Percentiles rank a stretch among this genome's conserved stretches.
Evolutionary conservation across 192 early-diverging fungal genomes (phyloP).

Genomic region (Chytriomyces hyalinus): DNA sequence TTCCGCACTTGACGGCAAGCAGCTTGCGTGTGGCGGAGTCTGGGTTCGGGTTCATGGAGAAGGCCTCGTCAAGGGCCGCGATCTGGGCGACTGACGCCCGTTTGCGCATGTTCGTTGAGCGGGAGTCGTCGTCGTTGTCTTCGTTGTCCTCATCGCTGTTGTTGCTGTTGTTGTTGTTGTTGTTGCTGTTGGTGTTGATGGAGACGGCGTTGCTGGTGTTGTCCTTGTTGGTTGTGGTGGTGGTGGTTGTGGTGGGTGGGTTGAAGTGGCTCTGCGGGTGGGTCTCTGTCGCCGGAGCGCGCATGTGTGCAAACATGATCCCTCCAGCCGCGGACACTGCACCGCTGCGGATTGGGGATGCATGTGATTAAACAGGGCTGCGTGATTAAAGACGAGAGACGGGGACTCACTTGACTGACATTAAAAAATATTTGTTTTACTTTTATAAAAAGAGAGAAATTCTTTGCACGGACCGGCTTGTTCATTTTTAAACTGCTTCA

Average conservation of each 20-base stretch:
- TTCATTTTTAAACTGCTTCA: too few species aligned
- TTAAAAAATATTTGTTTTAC: too few species aligned
- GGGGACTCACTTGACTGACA: too few species aligned
- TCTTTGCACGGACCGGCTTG: too few species aligned
- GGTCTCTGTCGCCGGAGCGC: not conserved
- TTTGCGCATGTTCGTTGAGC: not conserved
- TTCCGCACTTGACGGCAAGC: conserved; percentile 1
- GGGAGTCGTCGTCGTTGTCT: conserved; percentile 5
- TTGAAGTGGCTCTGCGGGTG: not conserved
- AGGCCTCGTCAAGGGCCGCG: conserved; percentile 1
- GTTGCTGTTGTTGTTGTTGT: not conserved
- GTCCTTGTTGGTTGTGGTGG: not conserved
- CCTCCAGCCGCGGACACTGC: too few species aligned
- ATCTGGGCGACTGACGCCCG: conserved; percentile 13
- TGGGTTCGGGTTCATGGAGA: conserved; percentile 27
- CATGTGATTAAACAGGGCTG: too few species aligned
- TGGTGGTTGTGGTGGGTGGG: not conserved
- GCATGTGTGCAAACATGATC: too few species aligned
- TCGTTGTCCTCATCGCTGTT: conserved; percentile 1
- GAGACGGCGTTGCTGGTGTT: not conserved
- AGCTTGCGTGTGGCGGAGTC: conserved; percentile 1
- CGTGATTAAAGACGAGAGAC: too few species aligned
- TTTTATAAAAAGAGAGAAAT: too few species aligned
- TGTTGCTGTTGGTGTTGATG: too few species aligned
- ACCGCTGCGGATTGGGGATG: too few species aligned